Conservation (phyloP, 441 rosid species). For the Gossypium schwendimanii region DNA sequence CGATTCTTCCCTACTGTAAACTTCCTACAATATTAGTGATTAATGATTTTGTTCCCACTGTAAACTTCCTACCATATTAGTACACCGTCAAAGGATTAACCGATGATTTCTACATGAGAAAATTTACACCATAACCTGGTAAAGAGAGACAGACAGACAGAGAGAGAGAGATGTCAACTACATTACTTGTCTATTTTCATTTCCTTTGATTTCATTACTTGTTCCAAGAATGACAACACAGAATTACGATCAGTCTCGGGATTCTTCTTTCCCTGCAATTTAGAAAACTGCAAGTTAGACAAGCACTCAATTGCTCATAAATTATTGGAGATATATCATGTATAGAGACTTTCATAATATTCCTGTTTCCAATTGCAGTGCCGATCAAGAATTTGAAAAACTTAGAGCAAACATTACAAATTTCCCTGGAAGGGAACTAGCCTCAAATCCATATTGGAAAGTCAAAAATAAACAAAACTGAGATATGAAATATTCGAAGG, state of each 20-base stretch:
- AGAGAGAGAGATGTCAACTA: conserved; percentile 10
- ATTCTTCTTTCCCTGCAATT: conserved; percentile 80
- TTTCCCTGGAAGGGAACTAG: background rate
- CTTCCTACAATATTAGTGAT: too few relatives aligned
- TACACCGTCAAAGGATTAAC: background rate
- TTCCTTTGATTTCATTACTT: conserved; percentile 66
- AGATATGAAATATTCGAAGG: background rate
- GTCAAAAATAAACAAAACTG: background rate
- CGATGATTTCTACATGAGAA: background rate
- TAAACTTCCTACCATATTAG: background rate
- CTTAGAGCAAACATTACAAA: background rate
- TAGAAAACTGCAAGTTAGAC: conserved; percentile 7
- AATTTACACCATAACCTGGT: background rate
- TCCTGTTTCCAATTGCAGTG: background rate
- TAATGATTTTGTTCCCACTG: background rate
- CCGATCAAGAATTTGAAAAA: background rate
- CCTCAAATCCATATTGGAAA: background rate
- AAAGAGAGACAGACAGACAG: background rate
- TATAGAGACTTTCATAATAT: background rate
- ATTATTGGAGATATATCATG: background rate
- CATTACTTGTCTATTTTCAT: conserved; percentile 86
- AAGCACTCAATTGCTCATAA: background rate
- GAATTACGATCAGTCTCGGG: conserved; percentile 70
- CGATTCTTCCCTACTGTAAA: background rate
- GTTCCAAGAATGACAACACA: conserved; percentile 52